Conservation (phyloP, 768 basidiomycete species). For the Mrakia blollopis region DNA sequence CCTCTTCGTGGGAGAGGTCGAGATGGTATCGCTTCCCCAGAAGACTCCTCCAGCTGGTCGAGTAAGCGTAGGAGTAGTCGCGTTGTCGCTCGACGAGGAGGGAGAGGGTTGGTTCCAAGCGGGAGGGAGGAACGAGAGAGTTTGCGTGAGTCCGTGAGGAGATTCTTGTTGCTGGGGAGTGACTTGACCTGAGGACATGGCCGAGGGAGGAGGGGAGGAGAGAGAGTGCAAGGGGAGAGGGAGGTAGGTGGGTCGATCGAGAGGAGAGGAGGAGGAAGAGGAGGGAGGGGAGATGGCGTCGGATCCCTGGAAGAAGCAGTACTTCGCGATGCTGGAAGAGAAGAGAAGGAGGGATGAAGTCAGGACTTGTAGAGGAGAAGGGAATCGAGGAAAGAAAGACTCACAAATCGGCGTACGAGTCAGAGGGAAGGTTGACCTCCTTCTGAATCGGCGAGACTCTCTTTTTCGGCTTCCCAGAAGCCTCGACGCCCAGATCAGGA, state of each 20-base stretch:
- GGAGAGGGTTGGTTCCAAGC: neutral
- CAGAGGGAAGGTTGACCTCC: slow-evolving; percentile 19
- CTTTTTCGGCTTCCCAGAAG: neutral
- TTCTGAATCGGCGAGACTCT: slow-evolving; percentile 4
- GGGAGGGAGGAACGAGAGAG: slow-evolving; percentile 15
- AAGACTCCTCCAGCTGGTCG: slow-evolving; percentile 2
- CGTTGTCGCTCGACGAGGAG: neutral
- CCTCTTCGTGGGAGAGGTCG: neutral
- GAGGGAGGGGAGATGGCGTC: slow-evolving; percentile 12
- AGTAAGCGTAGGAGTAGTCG: neutral
- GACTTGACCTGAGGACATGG: slow-evolving; percentile 9
- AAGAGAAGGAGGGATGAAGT: neutral
- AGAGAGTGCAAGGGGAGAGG: neutral
- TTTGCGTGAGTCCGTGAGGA: neutral
- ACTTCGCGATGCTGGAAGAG: slow-evolving; percentile 14
- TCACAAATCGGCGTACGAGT: slow-evolving; percentile 30
- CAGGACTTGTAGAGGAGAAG: neutral
- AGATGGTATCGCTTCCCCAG: neutral
- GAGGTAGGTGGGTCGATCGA: slow-evolving; percentile 5
- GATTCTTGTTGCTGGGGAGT: slow-evolving; percentile 9
- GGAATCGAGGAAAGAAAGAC: neutral
- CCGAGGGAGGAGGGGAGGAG: slow-evolving; percentile 1
- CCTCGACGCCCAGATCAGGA: neutral
- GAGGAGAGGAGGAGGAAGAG: slow-evolving; percentile 10
- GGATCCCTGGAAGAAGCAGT: slow-evolving; percentile 29